Evolutionary conservation across 2,329 filamentous ascomycete genomes (phyloP), one percentile per base, ranked within the genome.

Genomic region (Sporothrix protearum): DNA sequence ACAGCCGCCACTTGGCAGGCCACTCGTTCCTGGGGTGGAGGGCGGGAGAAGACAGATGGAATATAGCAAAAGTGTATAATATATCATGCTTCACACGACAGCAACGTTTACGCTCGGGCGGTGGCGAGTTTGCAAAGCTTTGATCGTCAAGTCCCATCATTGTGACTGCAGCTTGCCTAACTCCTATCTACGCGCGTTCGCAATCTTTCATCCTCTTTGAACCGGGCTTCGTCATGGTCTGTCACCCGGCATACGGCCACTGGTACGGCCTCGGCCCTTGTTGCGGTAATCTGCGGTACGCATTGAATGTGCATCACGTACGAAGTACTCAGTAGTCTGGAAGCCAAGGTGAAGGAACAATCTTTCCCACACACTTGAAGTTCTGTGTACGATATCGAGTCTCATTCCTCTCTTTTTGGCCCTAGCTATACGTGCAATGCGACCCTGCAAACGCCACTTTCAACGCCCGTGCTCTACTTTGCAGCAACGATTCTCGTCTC

Each of bases 391-490:
- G n/a, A 8, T 25, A n/a, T 25, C 25, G 49, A 22, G n/a, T 53
- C 49, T 53, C 53, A 3, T 14, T 57, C 19, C 53, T 57, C 14
- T 14, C 12, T 47, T 57, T 57, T 57, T n/a, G 53, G 5, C 16
- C 28, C 33, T 57, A 3, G 53, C 28, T 16, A 16, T 66, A 14
- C 42, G 63, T 66, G 42, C 42, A 47, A 49, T 66, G 42, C 63
- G 25, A 66, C 63, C 42, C 63, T 66, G 33, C 63, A 47, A 66
- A 66, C 63, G 42, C 59, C 59, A 66, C 63, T 42, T 5, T 22
- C 14, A 45, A 33, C 19, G 36, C 59, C 39, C n/a, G 8, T 14
- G 8, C 30, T 36, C 28, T 19, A 8, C 25, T 33, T 33, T 33
- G 12, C 53, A 57, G 25, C 25, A 42, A 36, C 5, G 59, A 64